Evolutionary conservation across 768 basidiomycete species (phyloP).

Genomic region (Tylopilus subfusipes): DNA sequence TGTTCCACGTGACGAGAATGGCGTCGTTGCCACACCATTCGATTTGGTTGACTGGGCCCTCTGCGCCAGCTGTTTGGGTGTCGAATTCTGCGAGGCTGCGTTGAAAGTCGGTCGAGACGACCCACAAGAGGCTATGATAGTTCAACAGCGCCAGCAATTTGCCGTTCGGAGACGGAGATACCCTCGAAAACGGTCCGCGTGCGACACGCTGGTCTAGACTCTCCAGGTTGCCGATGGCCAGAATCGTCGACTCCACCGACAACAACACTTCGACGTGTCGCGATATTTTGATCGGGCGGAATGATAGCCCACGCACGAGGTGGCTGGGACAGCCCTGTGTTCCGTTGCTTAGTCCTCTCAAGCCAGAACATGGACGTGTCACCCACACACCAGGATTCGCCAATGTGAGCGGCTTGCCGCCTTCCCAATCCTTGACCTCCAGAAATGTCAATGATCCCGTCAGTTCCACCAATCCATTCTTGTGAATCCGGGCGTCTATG

Average conservation of each 20-base stretch:
- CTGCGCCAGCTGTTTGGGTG: conserved; percentile 52
- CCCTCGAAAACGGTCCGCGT: conserved; percentile 83
- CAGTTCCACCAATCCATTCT: conserved; percentile 82
- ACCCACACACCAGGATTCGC: conserved; percentile 65
- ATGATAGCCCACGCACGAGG: conserved; percentile 87
- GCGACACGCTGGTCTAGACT: conserved; percentile 82
- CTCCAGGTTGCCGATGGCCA: conserved; percentile 87
- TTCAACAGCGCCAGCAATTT: conserved; percentile 86
- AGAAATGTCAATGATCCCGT: conserved; percentile 71
- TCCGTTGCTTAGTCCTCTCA: conserved; percentile 1
- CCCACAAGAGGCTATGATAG: conserved; percentile 72
- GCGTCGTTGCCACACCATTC: conserved; percentile 98
- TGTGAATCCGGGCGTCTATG: conserved; percentile 81
- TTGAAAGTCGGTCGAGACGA: conserved; percentile 93
- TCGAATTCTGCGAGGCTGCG: conserved; percentile 86
- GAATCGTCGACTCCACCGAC: conserved; percentile 74
- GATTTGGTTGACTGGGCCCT: conserved; percentile 63
- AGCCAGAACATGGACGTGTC: conserved; percentile 5
- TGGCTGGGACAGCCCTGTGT: conserved; percentile 66
- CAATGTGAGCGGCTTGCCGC: conserved; percentile 65
- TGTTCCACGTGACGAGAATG: conserved; percentile 80
- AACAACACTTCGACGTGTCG: conserved; percentile 88
- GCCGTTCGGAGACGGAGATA: conserved; percentile 91
- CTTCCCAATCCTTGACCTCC: conserved; percentile 89
- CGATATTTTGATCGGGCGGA: conserved; percentile 83